phyloP scores from a whole-genome alignment of 2,329 filamentous ascomycete species.

The Seiridium cupressi region DNA sequence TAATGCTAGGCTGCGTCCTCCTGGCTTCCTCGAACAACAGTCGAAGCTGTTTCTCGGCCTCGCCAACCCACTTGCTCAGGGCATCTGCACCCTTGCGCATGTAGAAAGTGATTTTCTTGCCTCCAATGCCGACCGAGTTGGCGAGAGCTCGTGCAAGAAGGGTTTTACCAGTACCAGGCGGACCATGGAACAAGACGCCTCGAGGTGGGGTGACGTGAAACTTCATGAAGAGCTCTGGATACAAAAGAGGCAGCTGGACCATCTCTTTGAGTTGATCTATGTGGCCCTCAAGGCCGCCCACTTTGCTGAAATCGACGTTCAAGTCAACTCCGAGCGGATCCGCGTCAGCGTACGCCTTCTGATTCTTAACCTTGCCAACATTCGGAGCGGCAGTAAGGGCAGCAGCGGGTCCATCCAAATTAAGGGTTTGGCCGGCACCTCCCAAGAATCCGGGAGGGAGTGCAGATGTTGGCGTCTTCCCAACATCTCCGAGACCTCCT shows the following conservation, averaged over 20 bases:
- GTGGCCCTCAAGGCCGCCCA: conserved; percentile 88
- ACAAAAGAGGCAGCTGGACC: conserved; percentile 90
- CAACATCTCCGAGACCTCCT: conserved; percentile 53
- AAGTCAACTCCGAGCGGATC: conserved; percentile 92
- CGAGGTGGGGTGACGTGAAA: conserved; percentile 93
- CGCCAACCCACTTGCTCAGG: conserved; percentile 97
- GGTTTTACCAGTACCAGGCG: conserved; percentile 96
- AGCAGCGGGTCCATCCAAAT: conserved; percentile 37
- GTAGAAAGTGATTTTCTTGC: conserved; percentile 96
- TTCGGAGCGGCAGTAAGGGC: conserved; percentile 61
- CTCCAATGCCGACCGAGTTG: conserved; percentile 83
- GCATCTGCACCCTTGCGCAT: conserved; percentile 99
- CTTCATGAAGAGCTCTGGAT: conserved; percentile 87
- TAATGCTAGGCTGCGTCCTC: conserved; percentile 96
- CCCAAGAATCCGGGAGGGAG: conserved; percentile 44
- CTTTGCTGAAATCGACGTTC: conserved; percentile 89
- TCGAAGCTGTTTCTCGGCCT: conserved; percentile 92
- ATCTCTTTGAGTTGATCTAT: conserved; percentile 99
- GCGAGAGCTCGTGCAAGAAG: conserved; percentile 91
- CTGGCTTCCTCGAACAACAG: conserved; percentile 93
- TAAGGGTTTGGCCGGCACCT: conserved; percentile 32
- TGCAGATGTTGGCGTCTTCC: conserved; percentile 56
- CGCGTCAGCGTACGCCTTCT: conserved; percentile 86
- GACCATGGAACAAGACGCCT: conserved; percentile 94
- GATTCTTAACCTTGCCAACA: conserved; percentile 90